Evolutionary conservation across 169 alveolate species (phyloP).

Genomic region (Plasmodium vinckei): DNA sequence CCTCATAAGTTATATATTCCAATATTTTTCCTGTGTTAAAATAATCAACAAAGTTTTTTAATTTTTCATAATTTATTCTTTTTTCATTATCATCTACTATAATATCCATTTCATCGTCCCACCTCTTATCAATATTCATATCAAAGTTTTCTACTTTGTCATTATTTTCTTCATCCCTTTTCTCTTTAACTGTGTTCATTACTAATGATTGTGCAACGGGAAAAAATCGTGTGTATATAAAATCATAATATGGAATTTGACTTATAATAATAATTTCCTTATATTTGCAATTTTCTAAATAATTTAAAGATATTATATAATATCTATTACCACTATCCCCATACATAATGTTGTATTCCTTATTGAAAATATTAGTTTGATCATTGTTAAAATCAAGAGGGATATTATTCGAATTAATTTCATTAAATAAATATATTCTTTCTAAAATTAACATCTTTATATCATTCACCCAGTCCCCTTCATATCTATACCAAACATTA

Average conservation of each 20-base stretch:
- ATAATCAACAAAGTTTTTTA: constrained; percentile 23
- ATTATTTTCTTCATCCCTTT: neutral
- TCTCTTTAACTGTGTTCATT: neutral
- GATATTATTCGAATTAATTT: constrained; percentile 17
- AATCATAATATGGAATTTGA: constrained; percentile 60
- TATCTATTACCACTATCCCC: constrained; percentile 66
- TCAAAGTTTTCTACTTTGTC: neutral
- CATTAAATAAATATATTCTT: constrained; percentile 61
- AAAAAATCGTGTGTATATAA: constrained; percentile 16
- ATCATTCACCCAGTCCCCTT: constrained; percentile 69
- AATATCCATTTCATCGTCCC: neutral
- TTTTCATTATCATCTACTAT: neutral
- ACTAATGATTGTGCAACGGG: constrained; percentile 18
- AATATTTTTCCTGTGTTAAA: constrained; percentile 1
- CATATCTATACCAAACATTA: constrained; percentile 65
- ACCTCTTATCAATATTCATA: neutral
- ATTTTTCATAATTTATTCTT: constrained; percentile 1
- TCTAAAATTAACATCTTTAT: constrained; percentile 43
- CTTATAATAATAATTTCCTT: constrained; percentile 45
- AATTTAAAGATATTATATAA: constrained; percentile 38
- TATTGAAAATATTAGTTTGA: neutral
- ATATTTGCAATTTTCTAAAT: constrained; percentile 38
- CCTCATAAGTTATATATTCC: constrained; percentile 20
- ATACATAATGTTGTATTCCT: constrained; percentile 64
- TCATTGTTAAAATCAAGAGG: constrained; percentile 24